Conservation (phyloP, 225 moss, liverwort and hornwort species). For the Physcomitrellopsis africana region DNA sequence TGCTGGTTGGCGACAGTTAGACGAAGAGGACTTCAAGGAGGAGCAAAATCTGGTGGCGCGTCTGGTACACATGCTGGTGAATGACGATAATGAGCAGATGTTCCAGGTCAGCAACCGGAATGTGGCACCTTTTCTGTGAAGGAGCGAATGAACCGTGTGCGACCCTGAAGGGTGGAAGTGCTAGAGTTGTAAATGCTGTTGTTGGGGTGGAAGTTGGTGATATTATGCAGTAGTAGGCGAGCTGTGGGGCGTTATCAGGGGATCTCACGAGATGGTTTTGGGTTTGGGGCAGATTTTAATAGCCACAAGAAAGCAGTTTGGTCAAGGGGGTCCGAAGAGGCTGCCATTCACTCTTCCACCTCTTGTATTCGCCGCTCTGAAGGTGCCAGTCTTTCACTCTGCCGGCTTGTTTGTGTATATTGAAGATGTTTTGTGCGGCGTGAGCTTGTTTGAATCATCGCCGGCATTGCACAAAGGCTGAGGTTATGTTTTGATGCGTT, state of each 20-base stretch:
- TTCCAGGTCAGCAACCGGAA: conserved; percentile 64
- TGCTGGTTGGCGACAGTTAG: conserved; percentile 64
- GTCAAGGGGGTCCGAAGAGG: conserved; percentile 85
- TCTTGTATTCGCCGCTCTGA: conserved; percentile 80
- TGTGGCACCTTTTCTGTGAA: conserved; percentile 10
- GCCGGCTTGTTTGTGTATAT: conserved; percentile 9
- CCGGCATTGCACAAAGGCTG: conserved; percentile 17
- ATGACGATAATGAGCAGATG: conserved; percentile 91
- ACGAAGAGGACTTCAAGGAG: conserved; percentile 97
- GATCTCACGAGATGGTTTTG: conserved; percentile 22
- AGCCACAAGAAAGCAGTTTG: conserved; percentile 87
- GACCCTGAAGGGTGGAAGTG: neutral
- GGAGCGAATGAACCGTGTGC: conserved; percentile 1
- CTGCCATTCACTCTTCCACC: conserved; percentile 90
- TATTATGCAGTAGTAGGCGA: neutral
- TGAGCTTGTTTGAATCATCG: conserved; percentile 6
- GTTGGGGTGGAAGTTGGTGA: neutral
- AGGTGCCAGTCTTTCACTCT: conserved; percentile 49
- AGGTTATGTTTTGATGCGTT: conserved; percentile 29
- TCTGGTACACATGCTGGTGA: conserved; percentile 92
- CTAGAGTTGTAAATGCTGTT: neutral
- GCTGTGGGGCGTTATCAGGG: conserved; percentile 3
- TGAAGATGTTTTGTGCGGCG: neutral
- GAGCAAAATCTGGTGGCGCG: conserved; percentile 98
- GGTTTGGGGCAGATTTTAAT: conserved; percentile 72